phyloP scores from a whole-genome alignment of 2,329 filamentous ascomycete species.

The Arthrobotrys megalospora region DNA sequence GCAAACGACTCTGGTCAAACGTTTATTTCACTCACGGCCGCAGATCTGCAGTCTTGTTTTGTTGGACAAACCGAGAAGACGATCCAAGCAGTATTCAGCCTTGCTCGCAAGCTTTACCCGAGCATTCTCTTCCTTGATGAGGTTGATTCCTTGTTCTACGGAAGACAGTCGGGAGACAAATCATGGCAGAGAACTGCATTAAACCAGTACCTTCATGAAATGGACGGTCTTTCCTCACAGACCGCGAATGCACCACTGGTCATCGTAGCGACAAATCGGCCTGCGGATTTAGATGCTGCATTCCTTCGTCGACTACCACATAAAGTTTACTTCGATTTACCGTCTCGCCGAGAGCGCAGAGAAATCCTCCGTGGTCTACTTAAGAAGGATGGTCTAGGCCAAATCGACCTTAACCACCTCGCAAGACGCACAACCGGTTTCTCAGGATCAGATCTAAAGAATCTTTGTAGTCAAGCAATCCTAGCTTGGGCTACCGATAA shows the following conservation, averaged over 20 bases:
- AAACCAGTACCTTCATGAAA: slow-evolving; percentile 40
- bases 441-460: slow-evolving; percentile 49
- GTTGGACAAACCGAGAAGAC: slow-evolving; percentile 39
- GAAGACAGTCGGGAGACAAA: slow-evolving; percentile 28
- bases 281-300: slow-evolving; percentile 34
- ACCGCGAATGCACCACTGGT: slow-evolving; percentile 27
- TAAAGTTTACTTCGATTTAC: slow-evolving; percentile 29
- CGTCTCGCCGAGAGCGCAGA: slow-evolving; percentile 6
- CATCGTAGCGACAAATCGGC: slow-evolving; percentile 44
- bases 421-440: slow-evolving; percentile 35
- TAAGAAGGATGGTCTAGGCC: slow-evolving; percentile 20
- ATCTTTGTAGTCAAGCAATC: slow-evolving; percentile 32
- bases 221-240: slow-evolving; percentile 33
- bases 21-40: slow-evolving; percentile 9
- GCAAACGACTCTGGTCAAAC: slow-evolving; percentile 29
- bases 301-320: slow-evolving; percentile 41
- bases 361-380: slow-evolving; percentile 42
- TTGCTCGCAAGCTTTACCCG: slow-evolving; percentile 39
- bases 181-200: slow-evolving; percentile 29
- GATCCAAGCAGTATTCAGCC: slow-evolving; percentile 27
- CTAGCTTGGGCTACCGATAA: slow-evolving; percentile 28
- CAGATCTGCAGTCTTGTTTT: background rate
- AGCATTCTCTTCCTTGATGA: slow-evolving; percentile 52
- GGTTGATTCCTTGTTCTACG: slow-evolving; percentile 41
- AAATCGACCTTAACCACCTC: slow-evolving; percentile 25